Base-by-base conservation (phyloP, 2,329 filamentous ascomycete genomes). In the Neonectria punicea region DNA sequence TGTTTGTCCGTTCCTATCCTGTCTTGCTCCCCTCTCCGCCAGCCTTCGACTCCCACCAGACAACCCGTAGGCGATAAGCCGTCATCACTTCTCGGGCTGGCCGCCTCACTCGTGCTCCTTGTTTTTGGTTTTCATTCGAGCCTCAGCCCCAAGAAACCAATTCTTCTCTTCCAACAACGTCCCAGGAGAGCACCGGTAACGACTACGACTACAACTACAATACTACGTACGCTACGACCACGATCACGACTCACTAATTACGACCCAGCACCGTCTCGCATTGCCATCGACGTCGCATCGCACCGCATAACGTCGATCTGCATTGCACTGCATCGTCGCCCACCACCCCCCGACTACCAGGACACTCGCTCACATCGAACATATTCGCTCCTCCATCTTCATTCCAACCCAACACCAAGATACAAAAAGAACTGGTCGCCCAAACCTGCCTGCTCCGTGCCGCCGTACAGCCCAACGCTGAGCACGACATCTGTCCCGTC, bases 311-410 rank as follows among this genome's bases (percentile, higher is more conserved):
- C 30, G 36, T 28, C 44, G 41, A 53, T 34, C 46, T 51, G 36
- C 55, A 50, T 25, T 49, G 20, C 49, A 49, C 55, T 53, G 57
- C 57, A 58, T 55, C 32, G 43, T 43, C 39, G n/a, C 16, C 39
- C 32, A 32, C 50, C 30, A 30, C 30, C 30, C 30, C 54, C 49
- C 51, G 43, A 14, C 9, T 41, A 54, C 46, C 34, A n/a, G 44
- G 28, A 64, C 56, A 25, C 30, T 61, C 34, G n/a, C 30, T 61
- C 34, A 18, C 46, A 54, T 51, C 43, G 41, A 61, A 49, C 51
- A 30, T n/a, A 34, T 39, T 50, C 61, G 61, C 50, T 50, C 61
- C 61, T 59, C 55, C 61, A 59, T 47, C 57, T 43, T 10, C 43
- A 56, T 32, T 20, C 9, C 61, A 30, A 30, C 22, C 9, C 61